Conservation (phyloP, 805 yeast genomes). For the Wickerhamomyces chambardii region DNA sequence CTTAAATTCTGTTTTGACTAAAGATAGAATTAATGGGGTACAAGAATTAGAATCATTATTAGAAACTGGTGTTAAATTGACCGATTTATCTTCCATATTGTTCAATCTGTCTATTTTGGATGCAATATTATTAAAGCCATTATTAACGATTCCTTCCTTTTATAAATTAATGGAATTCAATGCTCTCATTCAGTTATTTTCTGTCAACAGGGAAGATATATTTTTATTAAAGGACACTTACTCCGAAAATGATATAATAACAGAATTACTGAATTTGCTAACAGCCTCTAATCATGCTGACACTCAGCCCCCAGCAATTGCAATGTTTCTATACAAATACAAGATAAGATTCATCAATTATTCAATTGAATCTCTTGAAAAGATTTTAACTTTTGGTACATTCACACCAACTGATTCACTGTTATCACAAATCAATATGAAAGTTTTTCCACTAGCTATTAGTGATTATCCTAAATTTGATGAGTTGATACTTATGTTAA, state of each 20-base stretch:
- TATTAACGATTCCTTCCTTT: conserved; percentile 18
- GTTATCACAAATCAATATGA: conserved; percentile 4
- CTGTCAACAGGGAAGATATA: conserved; percentile 17
- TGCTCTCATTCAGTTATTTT: conserved; percentile 20
- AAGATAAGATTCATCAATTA: conserved; percentile 11
- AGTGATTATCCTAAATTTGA: conserved; percentile 17
- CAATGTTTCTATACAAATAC: conserved; percentile 16
- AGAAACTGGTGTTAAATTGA: conserved; percentile 1
- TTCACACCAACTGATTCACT: conserved; percentile 3
- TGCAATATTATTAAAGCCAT: conserved; percentile 20
- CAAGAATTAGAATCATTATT: conserved; percentile 3
- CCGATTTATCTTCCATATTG: conserved; percentile 12
- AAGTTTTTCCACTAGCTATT: conserved; percentile 15
- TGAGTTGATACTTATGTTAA: conserved; percentile 11
- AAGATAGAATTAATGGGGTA: conserved; percentile 16
- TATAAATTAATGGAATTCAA: conserved; percentile 17
- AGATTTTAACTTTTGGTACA: conserved; percentile 8
- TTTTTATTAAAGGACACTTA: no score
- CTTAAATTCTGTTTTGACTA: conserved; percentile 14
- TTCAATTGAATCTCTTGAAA: conserved; percentile 10
- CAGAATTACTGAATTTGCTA: conserved; percentile 4
- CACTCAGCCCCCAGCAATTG: conserved; percentile 9
- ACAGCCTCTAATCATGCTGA: conserved; percentile 12
- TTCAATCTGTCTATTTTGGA: conserved; percentile 14
- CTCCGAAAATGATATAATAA: background rate